phyloP scores from a whole-genome alignment of 257 asterid genomes.

The Ajuga chamaepitys region DNA sequence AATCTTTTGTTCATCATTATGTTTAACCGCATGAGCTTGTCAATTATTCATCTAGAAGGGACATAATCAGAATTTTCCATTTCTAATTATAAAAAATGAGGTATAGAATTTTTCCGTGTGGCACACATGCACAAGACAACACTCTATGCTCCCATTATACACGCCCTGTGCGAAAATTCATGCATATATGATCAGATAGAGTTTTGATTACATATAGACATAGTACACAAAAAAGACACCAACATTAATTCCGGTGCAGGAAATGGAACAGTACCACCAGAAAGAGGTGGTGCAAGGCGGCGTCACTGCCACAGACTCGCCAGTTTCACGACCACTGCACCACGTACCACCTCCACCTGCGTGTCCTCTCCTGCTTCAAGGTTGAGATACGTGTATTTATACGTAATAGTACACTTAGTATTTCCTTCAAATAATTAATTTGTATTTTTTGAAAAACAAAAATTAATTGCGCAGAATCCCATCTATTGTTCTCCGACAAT shows the following conservation, averaged over 20 bases:
- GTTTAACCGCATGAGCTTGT: constrained; percentile 8
- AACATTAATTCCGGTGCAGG: constrained; percentile 18
- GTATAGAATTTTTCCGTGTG: neutral
- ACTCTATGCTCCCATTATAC: neutral
- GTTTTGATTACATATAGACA: neutral
- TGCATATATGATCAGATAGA: constrained; percentile 2
- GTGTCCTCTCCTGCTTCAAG: constrained; percentile 15
- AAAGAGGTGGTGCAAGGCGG: constrained; percentile 25
- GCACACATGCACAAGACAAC: neutral
- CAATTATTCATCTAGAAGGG: neutral
- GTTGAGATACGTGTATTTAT: constrained; percentile 2
- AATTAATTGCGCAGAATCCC: neutral
- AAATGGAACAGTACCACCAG: constrained; percentile 24
- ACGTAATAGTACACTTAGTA: neutral
- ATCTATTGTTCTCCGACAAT: constrained; percentile 13
- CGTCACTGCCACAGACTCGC: constrained; percentile 14
- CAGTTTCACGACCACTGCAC: constrained; percentile 15
- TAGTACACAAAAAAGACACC: constrained; percentile 14
- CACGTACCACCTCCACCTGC: constrained; percentile 21
- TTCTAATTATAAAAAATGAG: neutral
- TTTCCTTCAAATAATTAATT: neutral
- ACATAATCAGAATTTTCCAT: neutral
- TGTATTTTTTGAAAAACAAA: neutral
- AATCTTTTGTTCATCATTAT: constrained; percentile 13
- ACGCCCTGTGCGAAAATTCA: constrained; percentile 2